These are phyloP conservation scores for Neurospora cerealis DNA, from an alignment of 495 filamentous ascomycete genomes.

Conservation along the genomic window DNA sequence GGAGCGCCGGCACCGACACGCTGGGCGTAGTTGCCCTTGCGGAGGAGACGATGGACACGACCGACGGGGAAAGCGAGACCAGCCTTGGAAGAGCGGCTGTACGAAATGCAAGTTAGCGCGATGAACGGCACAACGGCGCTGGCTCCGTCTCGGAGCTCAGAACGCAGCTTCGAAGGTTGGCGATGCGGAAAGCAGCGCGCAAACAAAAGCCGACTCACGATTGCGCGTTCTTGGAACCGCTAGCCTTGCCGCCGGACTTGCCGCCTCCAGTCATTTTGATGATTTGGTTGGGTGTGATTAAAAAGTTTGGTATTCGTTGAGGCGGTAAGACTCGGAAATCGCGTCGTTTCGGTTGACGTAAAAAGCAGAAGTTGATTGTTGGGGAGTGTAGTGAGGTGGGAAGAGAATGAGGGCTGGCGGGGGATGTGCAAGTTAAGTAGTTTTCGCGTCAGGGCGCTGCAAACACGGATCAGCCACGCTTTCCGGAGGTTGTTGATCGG, in stretches of 20 bases:
- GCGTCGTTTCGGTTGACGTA: constrained; percentile 11
- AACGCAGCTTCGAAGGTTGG: constrained; percentile 2
- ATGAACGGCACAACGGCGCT: constrained; percentile 19
- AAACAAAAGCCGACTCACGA: constrained; percentile 53
- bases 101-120: constrained; percentile 25
- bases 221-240: constrained; percentile 92
- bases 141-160: not conserved
- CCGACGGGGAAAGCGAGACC: constrained; percentile 99
- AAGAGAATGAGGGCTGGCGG: constrained; percentile 30
- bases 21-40: constrained; percentile 99
- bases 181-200: constrained; percentile 6
- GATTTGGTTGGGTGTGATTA: constrained; percentile 26
- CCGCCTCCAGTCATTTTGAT: constrained; percentile 96
- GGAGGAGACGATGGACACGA: constrained; percentile 98
- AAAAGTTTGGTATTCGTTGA: constrained; percentile 12
- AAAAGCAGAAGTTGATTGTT: constrained; percentile 23
- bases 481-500: constrained; percentile 21
- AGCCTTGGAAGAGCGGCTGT: constrained; percentile 95
- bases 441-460: constrained; percentile 40
- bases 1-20: constrained; percentile 99
- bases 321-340: constrained; percentile 14
- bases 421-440: constrained; percentile 42
- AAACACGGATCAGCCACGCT: constrained; percentile 33
- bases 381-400: constrained; percentile 25
- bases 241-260: constrained; percentile 98